Evolutionary conservation across 2,329 filamentous ascomycete genomes (phyloP), one percentile per base, ranked within the genome.

Genomic region (Xylaria polymorpha): DNA sequence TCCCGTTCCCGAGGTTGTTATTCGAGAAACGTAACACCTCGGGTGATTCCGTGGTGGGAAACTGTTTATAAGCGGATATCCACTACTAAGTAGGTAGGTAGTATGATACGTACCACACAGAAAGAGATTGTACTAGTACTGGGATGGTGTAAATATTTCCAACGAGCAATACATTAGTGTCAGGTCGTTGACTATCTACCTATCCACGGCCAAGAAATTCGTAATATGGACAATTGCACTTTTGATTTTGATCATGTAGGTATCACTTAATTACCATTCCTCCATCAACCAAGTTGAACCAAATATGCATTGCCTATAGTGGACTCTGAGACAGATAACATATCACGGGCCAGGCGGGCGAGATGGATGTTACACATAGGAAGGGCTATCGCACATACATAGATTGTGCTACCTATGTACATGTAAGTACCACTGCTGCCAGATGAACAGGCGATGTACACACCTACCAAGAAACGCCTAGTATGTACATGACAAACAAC

Each of bases 401-500:
- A 48, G 53, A 18, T 32, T 5, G 46, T 46, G 32, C 50, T 29
- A 29, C 25, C 25, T 29, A 29, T 2, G 25, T 29, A 29, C 25
- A 29, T 29, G 25, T 29, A 29, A 29, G 25, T 29, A 29, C 25
- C 4, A 4, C 25, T 48, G 51, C 48, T 32, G 35, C 55, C 12
- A 46, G 39, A 53, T 69, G n/a, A 55, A 18, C 12, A 9, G n/a
- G 61, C 50, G 10, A 66, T 53, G 56, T 72, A 60, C 50, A 67
- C 66, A n/a, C 20, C 55, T 56, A 62, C 46, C 53, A 58, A 46
- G 43, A 64, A 53, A 51, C 41, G 53, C 50, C 39, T 59, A 15
- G 25, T 58, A 65, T 56, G 66, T 63, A 70, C 68, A 64, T 68
- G 60, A 68, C 74, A 73, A 75, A 75, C 72, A 29, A 29, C 25